Base-by-base conservation (phyloP, 179 eudicot species). In the Actinidia chinensis region DNA sequence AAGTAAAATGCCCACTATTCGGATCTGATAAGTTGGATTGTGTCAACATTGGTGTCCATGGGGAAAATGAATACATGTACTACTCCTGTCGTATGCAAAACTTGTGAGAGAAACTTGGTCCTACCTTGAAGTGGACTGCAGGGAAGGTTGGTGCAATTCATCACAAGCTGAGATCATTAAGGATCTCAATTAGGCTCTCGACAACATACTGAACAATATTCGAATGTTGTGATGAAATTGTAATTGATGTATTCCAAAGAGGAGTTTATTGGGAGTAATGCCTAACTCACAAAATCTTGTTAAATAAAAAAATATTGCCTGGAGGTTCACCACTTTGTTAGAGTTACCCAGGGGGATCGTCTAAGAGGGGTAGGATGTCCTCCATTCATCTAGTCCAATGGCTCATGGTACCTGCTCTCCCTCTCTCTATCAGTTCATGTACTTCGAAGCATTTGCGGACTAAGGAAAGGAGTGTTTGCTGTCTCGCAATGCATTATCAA, bases 231-330 rank as follows among this genome's bases (percentile, higher is more conserved):
- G n/a, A n/a, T n/a, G 47, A 42, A 8, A 11, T 12, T 68, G 25
- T 68, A 43, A 8, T n/a, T 68, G 71, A 36, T 18, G 59, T 55
- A 3, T 65, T 23, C 22, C 15, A 68, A 68, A 1, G 15, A 67
- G 28, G 48, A 68, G 25, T 68, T 67, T 67, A 23, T 28, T 65
- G 69, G 17, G 22, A 66, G 14, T 66, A n/a, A 66, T 66, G 44
- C 20, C 69, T 18, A 68, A 17, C 28, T 68, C 7, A 44, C 51
- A n/a, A 3, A 1, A 4, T 43, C 14, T 44, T 42, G 48, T 8
- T n/a, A n/a, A 18, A 10, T 44, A 0, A 18, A 25, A 68, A 50
- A 4, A 11, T 5, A n/a, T 68, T 43, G 1, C 28, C 43, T 44
- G 28, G 28, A 68, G 18, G 52, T 13, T 68, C 43, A 52, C 9